Evolutionary conservation across 768 basidiomycete genomes (phyloP).

Genomic region (Phanerochaete carnosa): DNA sequence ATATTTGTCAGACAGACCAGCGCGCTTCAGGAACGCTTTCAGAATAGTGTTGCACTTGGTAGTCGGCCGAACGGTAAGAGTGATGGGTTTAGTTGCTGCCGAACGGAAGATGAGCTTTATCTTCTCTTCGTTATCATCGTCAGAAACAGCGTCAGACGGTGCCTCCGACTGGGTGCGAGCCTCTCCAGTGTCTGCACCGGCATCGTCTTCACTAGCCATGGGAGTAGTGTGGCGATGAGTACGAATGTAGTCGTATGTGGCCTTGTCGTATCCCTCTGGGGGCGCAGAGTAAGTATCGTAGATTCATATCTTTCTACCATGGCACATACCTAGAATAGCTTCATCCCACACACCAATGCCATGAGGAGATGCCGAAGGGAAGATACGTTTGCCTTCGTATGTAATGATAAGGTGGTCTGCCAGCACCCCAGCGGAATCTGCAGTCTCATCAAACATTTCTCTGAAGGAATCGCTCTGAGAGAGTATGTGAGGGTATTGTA

Average conservation of each 20-base stretch:
- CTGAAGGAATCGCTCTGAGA: slow-evolving; percentile 62
- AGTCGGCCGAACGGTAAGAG: slow-evolving; percentile 66
- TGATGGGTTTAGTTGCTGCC: slow-evolving; percentile 48
- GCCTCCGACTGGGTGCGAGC: slow-evolving; percentile 15
- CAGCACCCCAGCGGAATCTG: slow-evolving; percentile 56
- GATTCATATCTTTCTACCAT: background rate
- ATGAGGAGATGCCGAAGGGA: slow-evolving; percentile 64
- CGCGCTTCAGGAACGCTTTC: slow-evolving; percentile 69
- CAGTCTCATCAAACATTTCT: slow-evolving; percentile 59
- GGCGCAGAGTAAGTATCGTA: background rate
- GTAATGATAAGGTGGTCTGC: slow-evolving; percentile 54
- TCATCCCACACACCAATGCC: slow-evolving; percentile 66
- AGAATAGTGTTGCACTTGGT: slow-evolving; percentile 78
- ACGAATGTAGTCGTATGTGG: slow-evolving; percentile 62
- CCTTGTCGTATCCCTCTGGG: slow-evolving; percentile 63
- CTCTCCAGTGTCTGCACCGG: background rate
- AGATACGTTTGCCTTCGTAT: slow-evolving; percentile 60
- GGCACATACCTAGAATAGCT: slow-evolving; percentile 54
- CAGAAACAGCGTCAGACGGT: slow-evolving; percentile 21
- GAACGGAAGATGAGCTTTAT: slow-evolving; percentile 71
- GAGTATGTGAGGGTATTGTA: background rate
- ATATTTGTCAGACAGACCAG: slow-evolving; percentile 57
- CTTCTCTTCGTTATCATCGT: slow-evolving; percentile 42
- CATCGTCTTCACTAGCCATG: background rate
- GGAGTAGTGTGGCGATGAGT: slow-evolving; percentile 23